Conservation (phyloP, 2,329 filamentous ascomycete species). For the Cladosporium sp. region DNA sequence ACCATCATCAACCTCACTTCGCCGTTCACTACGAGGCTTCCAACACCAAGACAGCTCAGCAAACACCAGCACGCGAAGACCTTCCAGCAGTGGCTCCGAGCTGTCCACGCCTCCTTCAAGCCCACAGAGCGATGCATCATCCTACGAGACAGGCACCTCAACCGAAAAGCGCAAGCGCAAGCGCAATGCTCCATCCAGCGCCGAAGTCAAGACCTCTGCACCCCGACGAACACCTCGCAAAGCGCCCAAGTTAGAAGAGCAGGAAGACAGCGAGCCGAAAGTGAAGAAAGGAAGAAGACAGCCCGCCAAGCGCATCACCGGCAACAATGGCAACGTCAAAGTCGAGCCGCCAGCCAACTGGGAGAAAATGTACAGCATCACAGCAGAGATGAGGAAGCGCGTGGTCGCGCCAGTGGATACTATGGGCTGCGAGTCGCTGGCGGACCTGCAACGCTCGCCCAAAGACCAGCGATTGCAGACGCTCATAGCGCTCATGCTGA, state of each 20-base stretch:
- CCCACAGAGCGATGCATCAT: constrained; percentile 9
- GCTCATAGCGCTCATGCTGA: constrained; percentile 83
- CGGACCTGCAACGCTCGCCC: constrained; percentile 47
- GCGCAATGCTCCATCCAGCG: constrained; percentile 15
- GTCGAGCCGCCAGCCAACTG: constrained; percentile 67
- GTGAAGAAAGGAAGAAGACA: constrained; percentile 18
- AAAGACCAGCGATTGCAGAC: constrained; percentile 76
- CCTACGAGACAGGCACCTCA: constrained; percentile 10
- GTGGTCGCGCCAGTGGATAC: constrained; percentile 85
- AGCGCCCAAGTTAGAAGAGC: constrained; percentile 21
- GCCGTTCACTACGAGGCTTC: constrained; percentile 23
- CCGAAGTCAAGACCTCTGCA: constrained; percentile 13
- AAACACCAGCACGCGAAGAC: constrained; percentile 4
- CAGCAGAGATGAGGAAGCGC: constrained; percentile 72
- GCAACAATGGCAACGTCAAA: constrained; percentile 24
- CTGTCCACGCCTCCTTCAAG: constrained; percentile 17
- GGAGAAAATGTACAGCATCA: constrained; percentile 73
- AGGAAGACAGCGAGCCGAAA: constrained; percentile 15
- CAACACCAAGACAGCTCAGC: constrained; percentile 13
- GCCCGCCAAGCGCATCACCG: constrained; percentile 33
- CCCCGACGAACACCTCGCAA: constrained; percentile 27
- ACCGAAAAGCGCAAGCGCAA: constrained; percentile 24
- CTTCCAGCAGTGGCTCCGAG: constrained; percentile 13
- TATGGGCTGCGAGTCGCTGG: constrained; percentile 87
- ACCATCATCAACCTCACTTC: constrained; percentile 11